Conservation (phyloP, 164 flowering plant species). For the Stephania japonica region DNA sequence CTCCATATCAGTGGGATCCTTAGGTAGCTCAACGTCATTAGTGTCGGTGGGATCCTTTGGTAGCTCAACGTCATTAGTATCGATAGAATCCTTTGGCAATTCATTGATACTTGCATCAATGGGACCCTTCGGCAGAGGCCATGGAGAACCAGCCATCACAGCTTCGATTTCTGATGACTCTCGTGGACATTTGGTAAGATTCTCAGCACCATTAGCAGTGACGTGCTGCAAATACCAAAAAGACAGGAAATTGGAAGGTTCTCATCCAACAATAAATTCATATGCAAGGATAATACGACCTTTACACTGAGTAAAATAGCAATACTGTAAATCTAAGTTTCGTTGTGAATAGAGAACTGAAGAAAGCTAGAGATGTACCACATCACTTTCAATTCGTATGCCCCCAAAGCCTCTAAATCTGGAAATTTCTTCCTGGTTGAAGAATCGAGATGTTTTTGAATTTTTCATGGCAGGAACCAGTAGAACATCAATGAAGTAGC, state of each 20-base stretch:
- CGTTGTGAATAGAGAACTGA: background rate
- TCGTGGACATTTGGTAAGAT: constrained; percentile 84
- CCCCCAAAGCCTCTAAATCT: constrained; percentile 77
- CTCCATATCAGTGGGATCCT: too few species aligned
- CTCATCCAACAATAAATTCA: background rate
- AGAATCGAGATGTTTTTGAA: constrained; percentile 50
- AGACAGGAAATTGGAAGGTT: background rate
- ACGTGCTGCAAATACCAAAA: constrained; percentile 43
- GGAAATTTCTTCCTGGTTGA: constrained; percentile 40
- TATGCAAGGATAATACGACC: background rate
- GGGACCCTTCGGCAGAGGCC: constrained; percentile 46
- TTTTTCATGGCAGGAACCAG: constrained; percentile 66
- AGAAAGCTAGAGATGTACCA: constrained; percentile 42
- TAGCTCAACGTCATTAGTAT: background rate
- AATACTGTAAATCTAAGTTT: background rate
- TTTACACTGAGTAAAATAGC: too few species aligned
- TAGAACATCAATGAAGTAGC: constrained; percentile 86
- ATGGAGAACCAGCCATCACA: constrained; percentile 85
- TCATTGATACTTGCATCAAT: background rate
- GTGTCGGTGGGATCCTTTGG: too few species aligned
- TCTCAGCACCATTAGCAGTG: constrained; percentile 57
- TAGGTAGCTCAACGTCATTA: too few species aligned
- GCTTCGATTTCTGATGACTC: constrained; percentile 78
- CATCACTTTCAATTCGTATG: constrained; percentile 91
- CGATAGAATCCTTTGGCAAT: constrained; percentile 7